Evolutionary conservation across 176 grass and related monocot genomes (phyloP), one percentile per base, ranked within the genome.

Genomic region (Oryza officinalis): DNA sequence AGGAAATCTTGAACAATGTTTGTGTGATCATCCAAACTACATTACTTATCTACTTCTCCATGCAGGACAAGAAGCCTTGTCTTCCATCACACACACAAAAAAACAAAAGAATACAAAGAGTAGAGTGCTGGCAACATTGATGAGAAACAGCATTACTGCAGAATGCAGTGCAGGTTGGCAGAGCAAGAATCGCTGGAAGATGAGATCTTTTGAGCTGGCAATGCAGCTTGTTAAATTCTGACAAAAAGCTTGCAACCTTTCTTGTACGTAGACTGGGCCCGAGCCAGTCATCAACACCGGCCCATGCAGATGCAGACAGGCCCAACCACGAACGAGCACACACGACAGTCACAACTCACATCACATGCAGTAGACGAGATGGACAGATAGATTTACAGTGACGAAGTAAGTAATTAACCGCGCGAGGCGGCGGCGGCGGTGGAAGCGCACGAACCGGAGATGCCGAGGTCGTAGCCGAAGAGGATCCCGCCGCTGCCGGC

Each of bases 401-500:
- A 50, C 6, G 37, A 71, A 25, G 22, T 25, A 41, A 30, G 28
- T 35, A 35, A 35, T 35, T 6, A 35, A 12, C 38, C 38, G 13
- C 32, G 20, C 46, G 68, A 76, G 46, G 77, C 72, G 2, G 9
- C 8, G 38, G 9, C 8, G 40, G 40, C 40, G 40, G 37, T 7
- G 37, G 40, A 9, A 41, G 40, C 40, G 40, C 40, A 41, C 40
- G 40, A 41, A 77, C 94, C 92, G 66, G 95, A 97, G 75, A 97
- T 84, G 80, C 95, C 92, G 60, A 97, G 92, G 88, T 97, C 94
- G 75, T 97, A 97, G 63, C 94, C 94, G 88, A 92, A 97, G 87
- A 97, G 95, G 38, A 97, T 37, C 63, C 95, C 95, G 23, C 95
- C 92, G 88, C 92, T 92, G 68, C 89, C 90, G 26, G 95, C 95